phyloP scores from a whole-genome alignment of 768 basidiomycete species.

The Boletales sp. region DNA sequence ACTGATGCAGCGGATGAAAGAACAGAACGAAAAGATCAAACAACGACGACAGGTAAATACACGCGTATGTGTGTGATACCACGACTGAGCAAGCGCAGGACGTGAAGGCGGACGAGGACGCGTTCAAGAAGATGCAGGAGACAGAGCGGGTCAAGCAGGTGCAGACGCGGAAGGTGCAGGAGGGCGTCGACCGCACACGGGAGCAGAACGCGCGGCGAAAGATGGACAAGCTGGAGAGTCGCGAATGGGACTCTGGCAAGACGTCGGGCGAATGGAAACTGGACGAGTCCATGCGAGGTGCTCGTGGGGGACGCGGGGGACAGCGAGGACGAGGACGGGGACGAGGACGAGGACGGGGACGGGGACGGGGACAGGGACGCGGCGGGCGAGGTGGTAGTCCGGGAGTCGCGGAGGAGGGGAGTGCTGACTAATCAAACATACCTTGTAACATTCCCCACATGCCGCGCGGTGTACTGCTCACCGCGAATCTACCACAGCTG shows the following conservation, averaged over 20 bases:
- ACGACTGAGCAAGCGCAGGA: slow-evolving; percentile 43
- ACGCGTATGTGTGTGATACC: background rate
- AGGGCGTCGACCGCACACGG: slow-evolving; percentile 62
- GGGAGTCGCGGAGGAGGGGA: no score
- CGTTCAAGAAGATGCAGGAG: slow-evolving; percentile 69
- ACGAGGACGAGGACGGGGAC: slow-evolving; percentile 33
- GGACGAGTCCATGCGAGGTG: slow-evolving; percentile 14
- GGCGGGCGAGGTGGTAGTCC: slow-evolving; percentile 15
- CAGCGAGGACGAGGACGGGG: slow-evolving; percentile 36
- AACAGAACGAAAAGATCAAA: slow-evolving; percentile 76
- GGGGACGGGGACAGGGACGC: slow-evolving; percentile 36
- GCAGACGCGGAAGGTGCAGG: slow-evolving; percentile 62
- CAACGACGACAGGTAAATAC: slow-evolving; percentile 55
- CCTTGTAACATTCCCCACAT: no score
- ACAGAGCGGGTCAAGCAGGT: slow-evolving; percentile 56
- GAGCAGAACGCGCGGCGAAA: slow-evolving; percentile 79
- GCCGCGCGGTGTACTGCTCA: slow-evolving; percentile 36
- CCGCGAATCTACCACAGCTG: slow-evolving; percentile 88
- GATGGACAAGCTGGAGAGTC: slow-evolving; percentile 71
- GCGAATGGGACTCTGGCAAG: slow-evolving; percentile 87
- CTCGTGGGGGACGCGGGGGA: slow-evolving; percentile 32
- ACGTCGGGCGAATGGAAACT: slow-evolving; percentile 21
- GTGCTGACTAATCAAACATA: background rate
- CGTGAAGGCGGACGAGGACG: slow-evolving; percentile 77
- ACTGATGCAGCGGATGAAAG: slow-evolving; percentile 65